Conservation (phyloP, 768 basidiomycete species). For the Gyrodon lividus region DNA sequence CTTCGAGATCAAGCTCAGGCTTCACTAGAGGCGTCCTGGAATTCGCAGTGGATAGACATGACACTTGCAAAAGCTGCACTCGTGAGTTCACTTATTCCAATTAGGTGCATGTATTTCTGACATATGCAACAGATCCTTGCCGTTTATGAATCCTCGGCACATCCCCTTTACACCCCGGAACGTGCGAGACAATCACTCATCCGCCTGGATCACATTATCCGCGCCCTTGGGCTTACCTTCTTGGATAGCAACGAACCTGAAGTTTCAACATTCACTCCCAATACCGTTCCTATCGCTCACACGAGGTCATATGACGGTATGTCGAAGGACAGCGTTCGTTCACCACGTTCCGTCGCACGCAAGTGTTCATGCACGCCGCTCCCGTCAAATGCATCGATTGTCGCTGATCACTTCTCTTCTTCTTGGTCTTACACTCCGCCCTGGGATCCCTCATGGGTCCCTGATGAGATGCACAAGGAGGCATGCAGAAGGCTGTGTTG, state of each 20-base stretch:
- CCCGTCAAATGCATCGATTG: constrained; percentile 33
- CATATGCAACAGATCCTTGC: constrained; percentile 58
- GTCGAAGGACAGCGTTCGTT: constrained; percentile 25
- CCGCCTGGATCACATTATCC: constrained; percentile 64
- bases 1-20: constrained; percentile 56
- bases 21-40: constrained; percentile 52
- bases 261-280: constrained; percentile 49
- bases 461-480: constrained; percentile 58
- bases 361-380: constrained; percentile 50
- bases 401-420: constrained; percentile 36
- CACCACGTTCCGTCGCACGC: constrained; percentile 27
- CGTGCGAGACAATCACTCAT: constrained; percentile 53
- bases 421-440: constrained; percentile 52
- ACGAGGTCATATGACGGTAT: constrained; percentile 28
- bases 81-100: constrained; percentile 36
- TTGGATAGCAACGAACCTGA: constrained; percentile 56
- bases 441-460: constrained; percentile 62
- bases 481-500: constrained; percentile 77
- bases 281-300: constrained; percentile 50
- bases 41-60: constrained; percentile 53
- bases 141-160: constrained; percentile 73
- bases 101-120: constrained; percentile 11
- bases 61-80: constrained; percentile 72
- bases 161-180: constrained; percentile 60
- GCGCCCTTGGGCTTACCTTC: constrained; percentile 50